Evolutionary conservation across 108 stramenopile genomes (phyloP), one percentile per base, ranked within the genome.

Genomic region (Nitzschia putrida): DNA sequence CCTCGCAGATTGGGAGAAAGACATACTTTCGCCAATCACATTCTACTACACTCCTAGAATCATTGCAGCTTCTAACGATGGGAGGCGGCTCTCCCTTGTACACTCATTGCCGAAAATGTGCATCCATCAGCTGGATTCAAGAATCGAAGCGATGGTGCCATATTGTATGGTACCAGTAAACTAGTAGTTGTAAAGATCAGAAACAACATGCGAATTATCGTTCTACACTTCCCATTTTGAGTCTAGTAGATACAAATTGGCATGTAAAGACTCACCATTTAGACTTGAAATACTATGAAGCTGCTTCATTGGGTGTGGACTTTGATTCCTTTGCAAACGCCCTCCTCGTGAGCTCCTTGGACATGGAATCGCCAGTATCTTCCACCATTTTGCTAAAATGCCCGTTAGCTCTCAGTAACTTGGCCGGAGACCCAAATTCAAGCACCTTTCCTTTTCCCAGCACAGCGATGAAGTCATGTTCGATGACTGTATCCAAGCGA

Each of bases 401-500:
- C 72, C 86, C 94, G 83, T 84, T 29, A 64, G 68, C 0, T 64
- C 69, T 59, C 74, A 92, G 20, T 18, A 99, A 85, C 53, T 88
- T 84, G 11, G 77, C 76, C 9, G 99, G 99, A 24, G 73, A 45
- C 44, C 92, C 99, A 58, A 79, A 92, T 68, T 99, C 99, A 1
- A 95, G 72, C n/a, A 98, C 85, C 43, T 80, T 26, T 7, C 99
- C 98, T 22, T 80, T 64, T 34, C 92, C 91, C 37, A 99, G 74
- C 16, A 98, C 99, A 10, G 95, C 40, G 29, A 98, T 89, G 26
- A 71, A 71, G 80, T 99, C 95, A 73, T 90, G 86, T 24, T 95
- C 89, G 51, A 95, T 90, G 18, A 99, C 81, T 24, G 96, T 96
- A 61, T 98, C 87, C 43, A 99, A 72, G 7, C 98, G 80, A 77